Evolutionary conservation across 768 basidiomycete species (phyloP), one percentile per base, ranked within the genome.

Genomic region (Lyophyllum shimeji): DNA sequence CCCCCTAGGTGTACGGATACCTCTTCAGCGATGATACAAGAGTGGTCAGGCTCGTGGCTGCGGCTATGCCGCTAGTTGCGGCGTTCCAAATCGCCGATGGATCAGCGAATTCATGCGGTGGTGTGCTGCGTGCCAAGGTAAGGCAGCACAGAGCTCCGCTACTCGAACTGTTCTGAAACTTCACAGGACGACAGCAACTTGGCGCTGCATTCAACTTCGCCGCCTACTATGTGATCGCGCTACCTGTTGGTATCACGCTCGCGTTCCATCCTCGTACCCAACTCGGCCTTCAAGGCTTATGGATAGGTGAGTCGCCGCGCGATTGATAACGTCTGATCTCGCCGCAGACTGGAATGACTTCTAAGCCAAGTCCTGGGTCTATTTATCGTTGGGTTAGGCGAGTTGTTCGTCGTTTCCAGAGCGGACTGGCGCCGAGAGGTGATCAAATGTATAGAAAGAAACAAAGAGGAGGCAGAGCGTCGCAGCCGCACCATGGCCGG

Each of bases 111-210:
- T 62, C 86, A 71, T 68, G 89, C 56, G 79, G 79, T 6, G 93
- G 93, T 6, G 82, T 95, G 55, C 77, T 97, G 49, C 84, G 95
- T 43, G 89, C 3, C 80, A 87, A 64, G 93, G 93, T 67, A 80
- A 74, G 61, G 33, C 18, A 33, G 7, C 15, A 55, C 31, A 43
- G 11, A 43, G n/a, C n/a, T 15, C 92, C 67, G 79, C 74, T 60
- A 34, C 9, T 37, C 11, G 18, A 20, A 31, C 23, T 37, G 46
- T 12, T 27, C 31, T 23, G 46, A 9, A 31, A 7, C 18, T 40
- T 31, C 37, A 3, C 63, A 84, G 85, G 67, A 73, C 85, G 86
- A 18, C 89, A 91, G 65, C 84, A 86, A 57, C 78, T 90, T 17
- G 89, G 89, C 7, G 89, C 89, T 7, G 61, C 83, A 7, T 89